Evolutionary conservation across 192 early-diverging fungal species (phyloP).

Genomic region (Coemansia sp.): DNA sequence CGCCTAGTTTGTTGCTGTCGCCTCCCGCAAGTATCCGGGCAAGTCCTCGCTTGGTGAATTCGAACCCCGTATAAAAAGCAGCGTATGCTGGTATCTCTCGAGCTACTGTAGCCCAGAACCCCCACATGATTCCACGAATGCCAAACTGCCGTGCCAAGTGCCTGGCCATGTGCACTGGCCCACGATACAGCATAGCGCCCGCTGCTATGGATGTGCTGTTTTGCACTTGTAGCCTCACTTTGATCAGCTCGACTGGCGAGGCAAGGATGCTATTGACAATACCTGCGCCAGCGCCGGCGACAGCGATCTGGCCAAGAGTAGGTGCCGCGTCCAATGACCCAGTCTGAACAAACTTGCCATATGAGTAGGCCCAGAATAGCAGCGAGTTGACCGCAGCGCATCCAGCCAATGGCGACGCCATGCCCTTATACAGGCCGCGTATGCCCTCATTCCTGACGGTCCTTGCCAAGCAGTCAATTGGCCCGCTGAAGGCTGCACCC

Average conservation of each 20-base stretch:
- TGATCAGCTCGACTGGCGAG: constrained; percentile 92
- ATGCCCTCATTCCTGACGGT: constrained; percentile 80
- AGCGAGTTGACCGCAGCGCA: constrained; percentile 84
- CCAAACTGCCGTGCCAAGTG: constrained; percentile 69
- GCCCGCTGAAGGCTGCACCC: constrained; percentile 61
- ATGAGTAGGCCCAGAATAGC: constrained; percentile 79
- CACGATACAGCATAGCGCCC: constrained; percentile 28
- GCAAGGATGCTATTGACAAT: constrained; percentile 79
- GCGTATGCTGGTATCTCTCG: constrained; percentile 82
- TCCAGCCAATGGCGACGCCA: constrained; percentile 78
- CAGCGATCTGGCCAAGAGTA: constrained; percentile 65
- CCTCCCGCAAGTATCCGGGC: constrained; percentile 49
- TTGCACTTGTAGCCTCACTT: constrained; percentile 90
- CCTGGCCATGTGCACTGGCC: constrained; percentile 66
- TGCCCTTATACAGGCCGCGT: constrained; percentile 81
- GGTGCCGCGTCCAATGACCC: constrained; percentile 54
- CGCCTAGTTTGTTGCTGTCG: constrained; percentile 49
- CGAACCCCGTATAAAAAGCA: constrained; percentile 85
- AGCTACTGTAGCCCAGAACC: constrained; percentile 75
- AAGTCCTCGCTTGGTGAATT: constrained; percentile 71
- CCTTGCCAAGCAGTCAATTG: constrained; percentile 76
- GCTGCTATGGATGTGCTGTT: constrained; percentile 46
- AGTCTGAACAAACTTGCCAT: constrained; percentile 58
- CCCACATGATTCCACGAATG: constrained; percentile 74
- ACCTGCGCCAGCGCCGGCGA: constrained; percentile 89